A percentile compares a stretch with the other conserved stretches of the same genome.
These are phyloP conservation scores for Colletotrichum incanum DNA, from an alignment of 2,329 filamentous ascomycete species.

Conservation along the genomic window DNA sequence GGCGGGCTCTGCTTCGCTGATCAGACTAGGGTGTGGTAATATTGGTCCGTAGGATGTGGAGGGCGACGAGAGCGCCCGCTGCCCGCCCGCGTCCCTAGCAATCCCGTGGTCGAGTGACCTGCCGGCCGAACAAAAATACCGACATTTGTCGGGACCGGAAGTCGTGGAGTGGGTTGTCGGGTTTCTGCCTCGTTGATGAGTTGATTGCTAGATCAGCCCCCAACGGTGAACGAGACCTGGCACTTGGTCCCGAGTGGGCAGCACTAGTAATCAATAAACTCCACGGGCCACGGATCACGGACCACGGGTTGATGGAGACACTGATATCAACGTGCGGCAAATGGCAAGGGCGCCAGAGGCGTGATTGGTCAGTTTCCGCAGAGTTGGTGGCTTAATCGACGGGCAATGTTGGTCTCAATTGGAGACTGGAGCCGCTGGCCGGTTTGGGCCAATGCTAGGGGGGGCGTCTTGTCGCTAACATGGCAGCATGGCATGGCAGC, in stretches of 20 bases:
- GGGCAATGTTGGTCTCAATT: conserved; percentile 26
- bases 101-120: conserved; percentile 33
- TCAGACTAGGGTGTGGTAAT: conserved; percentile 12
- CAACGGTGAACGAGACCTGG: conserved; percentile 12
- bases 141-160: conserved; percentile 26
- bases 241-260: conserved; percentile 13
- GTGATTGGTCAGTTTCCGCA: conserved; percentile 39
- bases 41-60: conserved; percentile 21
- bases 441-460: neutral
- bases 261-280: conserved; percentile 33
- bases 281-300: conserved; percentile 28
- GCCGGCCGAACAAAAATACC: conserved; percentile 28
- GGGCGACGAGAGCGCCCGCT: conserved; percentile 30
- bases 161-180: conserved; percentile 9
- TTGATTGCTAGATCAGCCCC: conserved; percentile 4
- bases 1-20: conserved; percentile 23
- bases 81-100: neutral
- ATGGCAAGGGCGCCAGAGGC: neutral
- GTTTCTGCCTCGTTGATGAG: conserved; percentile 5
- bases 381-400: conserved; percentile 16
- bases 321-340: conserved; percentile 22
- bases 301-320: conserved; percentile 14
- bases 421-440: conserved; percentile 6
- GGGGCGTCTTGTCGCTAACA: neutral
- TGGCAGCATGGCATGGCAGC: conserved; percentile 9